Evolutionary conservation across 805 yeast species (phyloP).

Genomic region (Lachancea kluyveri): DNA sequence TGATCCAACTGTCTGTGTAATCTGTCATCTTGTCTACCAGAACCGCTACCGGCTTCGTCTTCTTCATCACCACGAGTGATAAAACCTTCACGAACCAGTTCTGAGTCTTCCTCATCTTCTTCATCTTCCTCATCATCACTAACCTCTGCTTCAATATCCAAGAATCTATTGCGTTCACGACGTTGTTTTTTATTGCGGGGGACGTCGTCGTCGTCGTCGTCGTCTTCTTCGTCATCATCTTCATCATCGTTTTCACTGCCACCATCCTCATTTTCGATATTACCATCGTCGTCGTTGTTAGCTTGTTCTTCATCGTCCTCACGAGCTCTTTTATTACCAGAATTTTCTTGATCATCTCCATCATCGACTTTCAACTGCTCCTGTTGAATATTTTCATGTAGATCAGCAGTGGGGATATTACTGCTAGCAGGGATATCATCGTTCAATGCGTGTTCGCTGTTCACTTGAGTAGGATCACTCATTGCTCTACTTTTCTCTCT

Average conservation of each 20-base stretch:
- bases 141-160: conserved; percentile 98
- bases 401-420: no score
- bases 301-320: conserved; percentile 23
- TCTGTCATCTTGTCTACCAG: conserved; percentile 55
- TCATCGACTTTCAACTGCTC: no score
- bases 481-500: no score
- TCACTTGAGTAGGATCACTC: background rate
- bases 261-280: conserved; percentile 38
- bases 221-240: conserved; percentile 52
- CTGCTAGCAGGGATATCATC: no score
- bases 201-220: conserved; percentile 47
- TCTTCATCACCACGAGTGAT: conserved; percentile 51
- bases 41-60: conserved; percentile 51
- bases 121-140: conserved; percentile 92
- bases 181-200: conserved; percentile 41
- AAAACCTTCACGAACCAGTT: conserved; percentile 74
- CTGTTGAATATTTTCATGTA: no score
- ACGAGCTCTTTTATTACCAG: conserved; percentile 21
- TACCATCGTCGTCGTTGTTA: conserved; percentile 33
- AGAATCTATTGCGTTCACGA: conserved; percentile 67
- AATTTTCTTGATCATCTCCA: background rate
- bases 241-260: conserved; percentile 39
- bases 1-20: conserved; percentile 89
- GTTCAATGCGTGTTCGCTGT: no score
- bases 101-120: conserved; percentile 94